Base-by-base conservation (phyloP, 495 filamentous ascomycete species). In the Aspergillus haitiensis region DNA sequence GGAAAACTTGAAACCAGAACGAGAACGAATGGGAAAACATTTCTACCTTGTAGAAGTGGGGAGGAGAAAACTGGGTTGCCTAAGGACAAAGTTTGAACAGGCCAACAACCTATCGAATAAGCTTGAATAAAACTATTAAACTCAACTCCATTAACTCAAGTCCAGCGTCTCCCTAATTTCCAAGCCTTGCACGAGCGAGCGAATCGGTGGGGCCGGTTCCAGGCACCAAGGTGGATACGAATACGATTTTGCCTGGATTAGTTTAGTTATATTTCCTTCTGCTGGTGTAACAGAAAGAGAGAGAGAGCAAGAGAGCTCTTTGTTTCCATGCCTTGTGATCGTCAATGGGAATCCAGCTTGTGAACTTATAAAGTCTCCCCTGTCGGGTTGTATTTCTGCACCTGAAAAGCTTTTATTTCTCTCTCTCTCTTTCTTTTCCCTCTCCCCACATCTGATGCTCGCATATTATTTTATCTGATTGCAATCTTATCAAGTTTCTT, bases 161-260 rank as follows among this genome's bases (percentile, higher is more conserved):
- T 27, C 21, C 21, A 27, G 21, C 3, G 21, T 27, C 21, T 27
- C 21, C 21, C 21, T 3, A 27, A 27, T 1, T 27, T 27, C 21
- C 21, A 27, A 27, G 21, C 21, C 21, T 27, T 27, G 21, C 21
- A 33, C 31, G 16, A 8, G 1, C 31, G 37, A 16, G 37, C 53
- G 53, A 56, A 56, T 56, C 53, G 46, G 16, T n/a, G 18, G 18
- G 5, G 39, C 8, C 15, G 6, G 15, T 33, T 7, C 9, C 4
- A 34, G 48, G 21, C 48, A 31, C 48, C 44, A 13, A 5, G 13
- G 31, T 51, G 48, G 39, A 56, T 37, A 56, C 53, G 53, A 56
- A 56, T 56, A 56, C 53, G 53, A 56, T 44, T 9, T 8, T 45
- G 52, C 45, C 45, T 47, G 2, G 18, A 9, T 47, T 47, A 47